Base-by-base conservation (phyloP, 768 basidiomycete species). In the Suillus bovinus region DNA sequence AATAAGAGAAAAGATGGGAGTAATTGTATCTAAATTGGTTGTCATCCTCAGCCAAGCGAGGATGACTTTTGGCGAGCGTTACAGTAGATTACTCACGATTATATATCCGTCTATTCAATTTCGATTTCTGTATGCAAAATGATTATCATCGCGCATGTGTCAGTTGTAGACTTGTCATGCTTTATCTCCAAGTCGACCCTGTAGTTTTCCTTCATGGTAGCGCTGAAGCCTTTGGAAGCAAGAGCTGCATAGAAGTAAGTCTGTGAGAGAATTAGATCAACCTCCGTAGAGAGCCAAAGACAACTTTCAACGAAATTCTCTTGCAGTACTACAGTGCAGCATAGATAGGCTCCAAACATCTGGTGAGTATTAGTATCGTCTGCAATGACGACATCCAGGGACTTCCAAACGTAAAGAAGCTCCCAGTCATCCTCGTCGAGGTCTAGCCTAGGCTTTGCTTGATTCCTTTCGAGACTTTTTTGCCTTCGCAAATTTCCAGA, bases 241-340 rank as follows among this genome's bases (percentile, higher is more conserved):
- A 99, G 81, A 24, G 79, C 76, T 0, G 78, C 71, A 68, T 97
- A 98, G 70, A n/a, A n/a, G n/a, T n/a, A 99, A 91, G 1, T 76
- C 91, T 90, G 63, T 44, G 9, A 29, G 11, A 9, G 9, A 13
- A 9, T 56, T 8, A 44, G 13, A 56, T 64, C 20, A 59, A 41
- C 41, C 6, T 33, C 17, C 13, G 6, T 39, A 22, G 34, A 2
- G 52, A 61, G n/a, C 47, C 6, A 41, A 34, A 42, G 24, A 9
- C 70, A 59, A 92, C 88, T 83, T 85, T 99, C 96, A 13, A 99
- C 80, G 9, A 93, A 80, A 67, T 96, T 94, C 72, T 99, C 96
- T 74, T 96, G 92, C n/a, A n/a, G n/a, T n/a, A n/a, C n/a, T n/a
- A n/a, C 0, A 92, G 91, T 10, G 90, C 92, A 3, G 83, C 84